phyloP scores from a whole-genome alignment of 116 monocot genomes.

The Dioscorea cayenensis region DNA sequence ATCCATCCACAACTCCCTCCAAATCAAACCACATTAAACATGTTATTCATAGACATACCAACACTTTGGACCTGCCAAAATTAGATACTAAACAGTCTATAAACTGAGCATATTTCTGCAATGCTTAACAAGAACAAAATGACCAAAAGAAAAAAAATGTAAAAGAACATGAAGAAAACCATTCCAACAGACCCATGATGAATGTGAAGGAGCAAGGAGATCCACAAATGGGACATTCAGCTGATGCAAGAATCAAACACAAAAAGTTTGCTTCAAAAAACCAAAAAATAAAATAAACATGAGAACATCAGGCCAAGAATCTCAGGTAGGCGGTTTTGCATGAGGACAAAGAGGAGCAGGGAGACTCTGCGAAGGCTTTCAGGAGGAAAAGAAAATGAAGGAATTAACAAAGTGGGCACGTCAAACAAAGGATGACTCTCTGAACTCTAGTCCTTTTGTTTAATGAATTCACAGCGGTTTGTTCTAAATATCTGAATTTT shows the following conservation, averaged over 20 bases:
- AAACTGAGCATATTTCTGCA: too few relatives aligned
- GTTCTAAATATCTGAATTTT: too few relatives aligned
- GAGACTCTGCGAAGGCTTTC: not conserved
- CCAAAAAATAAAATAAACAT: not conserved
- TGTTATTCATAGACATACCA: constrained; percentile 13
- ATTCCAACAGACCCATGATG: not conserved
- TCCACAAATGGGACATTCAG: not conserved
- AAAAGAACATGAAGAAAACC: not conserved
- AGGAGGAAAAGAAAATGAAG: not conserved
- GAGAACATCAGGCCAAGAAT: too few relatives aligned
- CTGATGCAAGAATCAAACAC: not conserved
- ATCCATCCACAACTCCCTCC: constrained; percentile 41
- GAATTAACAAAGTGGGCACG: not conserved
- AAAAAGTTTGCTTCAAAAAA: not conserved
- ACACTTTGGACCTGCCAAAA: constrained; percentile 12
- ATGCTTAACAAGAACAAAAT: not conserved
- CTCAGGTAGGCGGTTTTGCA: not conserved
- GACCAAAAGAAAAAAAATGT: too few relatives aligned
- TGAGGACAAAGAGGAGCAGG: not conserved
- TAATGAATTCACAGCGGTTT: too few relatives aligned
- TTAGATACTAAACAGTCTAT: not conserved
- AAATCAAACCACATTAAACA: constrained; percentile 50
- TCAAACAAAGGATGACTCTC: not conserved
- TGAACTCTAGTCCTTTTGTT: too few relatives aligned
- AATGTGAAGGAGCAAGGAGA: not conserved